phyloP scores from a whole-genome alignment of 495 filamentous ascomycete species.

The Aspergillus ostianus region DNA sequence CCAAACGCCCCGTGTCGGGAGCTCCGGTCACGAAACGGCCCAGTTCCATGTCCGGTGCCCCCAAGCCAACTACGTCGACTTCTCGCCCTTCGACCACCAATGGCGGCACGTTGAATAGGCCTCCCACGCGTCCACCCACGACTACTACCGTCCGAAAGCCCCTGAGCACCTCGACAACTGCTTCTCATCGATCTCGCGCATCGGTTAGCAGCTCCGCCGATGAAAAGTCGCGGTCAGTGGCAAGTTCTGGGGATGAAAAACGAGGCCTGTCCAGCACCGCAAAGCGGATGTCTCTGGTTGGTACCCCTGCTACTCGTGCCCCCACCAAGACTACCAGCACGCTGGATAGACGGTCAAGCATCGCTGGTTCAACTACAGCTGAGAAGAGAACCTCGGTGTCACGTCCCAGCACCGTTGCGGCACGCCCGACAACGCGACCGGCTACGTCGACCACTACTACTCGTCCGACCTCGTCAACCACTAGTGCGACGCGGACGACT shows the following conservation, averaged over 20 bases:
- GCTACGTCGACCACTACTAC: slow-evolving; percentile 28
- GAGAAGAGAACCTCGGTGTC: slow-evolving; percentile 30
- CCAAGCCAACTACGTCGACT: slow-evolving; percentile 29
- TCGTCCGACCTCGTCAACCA: slow-evolving; percentile 26
- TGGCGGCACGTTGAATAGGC: slow-evolving; percentile 42
- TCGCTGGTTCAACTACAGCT: slow-evolving; percentile 33
- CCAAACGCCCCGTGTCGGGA: slow-evolving; percentile 34
- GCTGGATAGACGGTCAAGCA: slow-evolving; percentile 41
- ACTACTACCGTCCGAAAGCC: slow-evolving; percentile 41
- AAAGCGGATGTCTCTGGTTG: slow-evolving; percentile 49
- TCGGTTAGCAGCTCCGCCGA: slow-evolving; percentile 51
- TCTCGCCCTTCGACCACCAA: slow-evolving; percentile 29
- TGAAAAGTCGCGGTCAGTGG: slow-evolving; percentile 43
- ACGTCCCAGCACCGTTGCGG: slow-evolving; percentile 30
- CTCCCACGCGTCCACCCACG: slow-evolving; percentile 42
- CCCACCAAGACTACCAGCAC: slow-evolving; percentile 39
- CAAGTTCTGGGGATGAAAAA: slow-evolving; percentile 48
- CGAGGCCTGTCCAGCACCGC: slow-evolving; percentile 43
- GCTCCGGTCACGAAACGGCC: slow-evolving; percentile 39
- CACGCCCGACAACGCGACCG: slow-evolving; percentile 27
- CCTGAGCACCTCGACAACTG: slow-evolving; percentile 37
- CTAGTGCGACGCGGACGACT: slow-evolving; percentile 23
- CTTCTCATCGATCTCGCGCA: slow-evolving; percentile 44
- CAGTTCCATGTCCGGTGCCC: slow-evolving; percentile 31
- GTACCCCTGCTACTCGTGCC: slow-evolving; percentile 34